A percentile compares a stretch with the other conserved stretches of the same genome.
These are phyloP conservation scores for Handroanthus guayacan DNA, from an alignment of 257 asterid genomes.

Conservation along the genomic window DNA sequence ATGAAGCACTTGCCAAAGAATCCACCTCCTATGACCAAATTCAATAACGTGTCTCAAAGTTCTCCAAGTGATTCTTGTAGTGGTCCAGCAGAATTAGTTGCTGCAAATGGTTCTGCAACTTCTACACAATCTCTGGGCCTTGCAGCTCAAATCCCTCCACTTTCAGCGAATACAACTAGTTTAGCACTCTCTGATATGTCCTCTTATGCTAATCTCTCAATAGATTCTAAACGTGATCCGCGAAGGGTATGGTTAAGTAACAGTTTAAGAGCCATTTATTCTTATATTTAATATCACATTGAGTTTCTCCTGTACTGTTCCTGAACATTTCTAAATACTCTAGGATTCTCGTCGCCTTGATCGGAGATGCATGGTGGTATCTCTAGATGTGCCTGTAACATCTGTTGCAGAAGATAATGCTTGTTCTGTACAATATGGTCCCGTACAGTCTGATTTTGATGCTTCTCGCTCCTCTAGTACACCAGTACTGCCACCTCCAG, in stretches of 20 bases:
- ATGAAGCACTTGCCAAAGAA: conserved; percentile 88
- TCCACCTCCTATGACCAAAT: conserved; percentile 58
- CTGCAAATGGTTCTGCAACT: conserved; percentile 63
- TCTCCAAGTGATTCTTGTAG: conserved; percentile 54
- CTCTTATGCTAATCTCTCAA: conserved; percentile 52
- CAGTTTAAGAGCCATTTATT: conserved; percentile 28
- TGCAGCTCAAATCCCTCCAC: conserved; percentile 53
- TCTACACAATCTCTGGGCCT: conserved; percentile 49
- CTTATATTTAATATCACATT: conserved; percentile 13
- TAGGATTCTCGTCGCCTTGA: conserved; percentile 99
- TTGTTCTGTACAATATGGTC: conserved; percentile 49
- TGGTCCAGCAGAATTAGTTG: conserved; percentile 50
- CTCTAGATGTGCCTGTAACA: conserved; percentile 59
- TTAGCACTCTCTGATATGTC: conserved; percentile 56
- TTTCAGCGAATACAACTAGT: conserved; percentile 47
- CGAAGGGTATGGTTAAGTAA: conserved; percentile 75
- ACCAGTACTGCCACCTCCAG: conserved; percentile 43
- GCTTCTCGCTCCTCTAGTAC: conserved; percentile 49
- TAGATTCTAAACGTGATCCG: conserved; percentile 93
- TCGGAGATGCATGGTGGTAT: conserved; percentile 69
- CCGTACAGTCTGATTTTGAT: conserved; percentile 53
- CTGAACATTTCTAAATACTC: conserved; percentile 34
- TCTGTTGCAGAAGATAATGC: conserved; percentile 58
- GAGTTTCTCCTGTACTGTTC: conserved; percentile 27
- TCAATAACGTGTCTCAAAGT: conserved; percentile 42